These are phyloP conservation scores for Fusarium veterinarium DNA, from an alignment of 2,329 filamentous ascomycete genomes.

Conservation along the genomic window DNA sequence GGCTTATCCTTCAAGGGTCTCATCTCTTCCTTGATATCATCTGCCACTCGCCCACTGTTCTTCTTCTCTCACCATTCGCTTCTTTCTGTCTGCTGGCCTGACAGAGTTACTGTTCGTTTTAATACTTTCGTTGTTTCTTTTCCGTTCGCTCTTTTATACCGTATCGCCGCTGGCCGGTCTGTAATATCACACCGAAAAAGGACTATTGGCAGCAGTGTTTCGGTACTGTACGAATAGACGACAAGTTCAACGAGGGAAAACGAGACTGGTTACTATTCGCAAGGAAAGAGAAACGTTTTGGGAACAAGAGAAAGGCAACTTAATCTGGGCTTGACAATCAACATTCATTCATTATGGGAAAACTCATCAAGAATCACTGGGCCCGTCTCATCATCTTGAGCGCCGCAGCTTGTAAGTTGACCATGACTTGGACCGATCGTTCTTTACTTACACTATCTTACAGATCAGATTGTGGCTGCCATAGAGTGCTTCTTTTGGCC, in stretches of 20 bases:
- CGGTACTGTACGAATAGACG: conserved; percentile 25
- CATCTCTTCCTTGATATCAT: conserved; percentile 24
- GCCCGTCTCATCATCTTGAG: conserved; percentile 92
- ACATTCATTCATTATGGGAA: conserved; percentile 76
- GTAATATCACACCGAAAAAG: conserved; percentile 28
- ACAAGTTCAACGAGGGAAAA: conserved; percentile 10
- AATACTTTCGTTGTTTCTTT: conserved; percentile 13
- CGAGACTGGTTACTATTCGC: conserved; percentile 3
- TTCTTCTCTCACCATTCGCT: conserved; percentile 18
- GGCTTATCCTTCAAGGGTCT: conserved; percentile 24
- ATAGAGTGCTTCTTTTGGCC: conserved; percentile 97
- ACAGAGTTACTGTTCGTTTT: conserved; percentile 26
- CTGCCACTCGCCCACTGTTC: conserved; percentile 14
- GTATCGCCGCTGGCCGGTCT: conserved; percentile 35
- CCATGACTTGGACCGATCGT: background rate
- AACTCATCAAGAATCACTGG: conserved; percentile 99
- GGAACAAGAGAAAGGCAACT: conserved; percentile 12
- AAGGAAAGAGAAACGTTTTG: conserved; percentile 7
- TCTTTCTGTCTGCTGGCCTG: conserved; percentile 38
- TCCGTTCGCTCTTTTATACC: conserved; percentile 13
- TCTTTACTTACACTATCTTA: conserved; percentile 42
- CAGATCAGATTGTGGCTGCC: conserved; percentile 87
- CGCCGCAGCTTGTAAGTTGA: conserved; percentile 76
- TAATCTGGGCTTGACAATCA: conserved; percentile 24
- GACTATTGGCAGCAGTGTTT: conserved; percentile 18